A percentile compares a stretch with the other conserved stretches of the same genome.
Conservation (phyloP, 1,139 yeast genomes). For the Taphrina sp. region DNA sequence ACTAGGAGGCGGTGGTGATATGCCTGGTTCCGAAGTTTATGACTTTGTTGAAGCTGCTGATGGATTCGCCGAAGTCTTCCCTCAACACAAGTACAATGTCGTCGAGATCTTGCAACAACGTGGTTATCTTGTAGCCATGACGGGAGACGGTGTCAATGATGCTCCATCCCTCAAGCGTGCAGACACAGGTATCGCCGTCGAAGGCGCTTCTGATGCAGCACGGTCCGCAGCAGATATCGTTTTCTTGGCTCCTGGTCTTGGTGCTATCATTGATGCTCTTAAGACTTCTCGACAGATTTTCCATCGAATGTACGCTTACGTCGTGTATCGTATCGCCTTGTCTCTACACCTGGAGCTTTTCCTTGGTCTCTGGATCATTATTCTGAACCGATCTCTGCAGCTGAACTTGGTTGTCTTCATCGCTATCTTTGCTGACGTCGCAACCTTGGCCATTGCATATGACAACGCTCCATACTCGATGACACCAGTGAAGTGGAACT, state of each 20-base stretch:
- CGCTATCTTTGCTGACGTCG: constrained; percentile 76
- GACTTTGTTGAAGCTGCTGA: constrained; percentile 77
- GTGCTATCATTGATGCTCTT: constrained; percentile 73
- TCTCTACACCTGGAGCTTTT: constrained; percentile 70
- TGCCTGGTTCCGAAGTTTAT: constrained; percentile 71
- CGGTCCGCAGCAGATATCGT: constrained; percentile 78
- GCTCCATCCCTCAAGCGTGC: constrained; percentile 79
- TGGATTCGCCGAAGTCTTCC: constrained; percentile 81
- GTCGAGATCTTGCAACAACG: constrained; percentile 74
- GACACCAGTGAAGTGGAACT: constrained; percentile 97
- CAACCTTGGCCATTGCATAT: constrained; percentile 74
- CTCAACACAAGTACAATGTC: constrained; percentile 76
- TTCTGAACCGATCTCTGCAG: constrained; percentile 63
- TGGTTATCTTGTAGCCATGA: constrained; percentile 77
- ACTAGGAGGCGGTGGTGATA: constrained; percentile 70
- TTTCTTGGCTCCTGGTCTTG: constrained; percentile 75
- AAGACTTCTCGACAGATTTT: constrained; percentile 77
- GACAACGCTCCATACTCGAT: constrained; percentile 95
- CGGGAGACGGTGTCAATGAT: constrained; percentile 80
- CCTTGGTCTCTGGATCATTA: constrained; percentile 73
- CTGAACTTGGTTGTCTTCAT: constrained; percentile 69
- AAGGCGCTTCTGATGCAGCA: constrained; percentile 79
- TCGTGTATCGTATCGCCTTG: constrained; percentile 75
- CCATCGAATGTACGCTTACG: constrained; percentile 80
- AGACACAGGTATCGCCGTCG: constrained; percentile 78